These are phyloP conservation scores for Pisolithus tinctorius DNA, from an alignment of 768 basidiomycete species.

Conservation along the genomic window DNA sequence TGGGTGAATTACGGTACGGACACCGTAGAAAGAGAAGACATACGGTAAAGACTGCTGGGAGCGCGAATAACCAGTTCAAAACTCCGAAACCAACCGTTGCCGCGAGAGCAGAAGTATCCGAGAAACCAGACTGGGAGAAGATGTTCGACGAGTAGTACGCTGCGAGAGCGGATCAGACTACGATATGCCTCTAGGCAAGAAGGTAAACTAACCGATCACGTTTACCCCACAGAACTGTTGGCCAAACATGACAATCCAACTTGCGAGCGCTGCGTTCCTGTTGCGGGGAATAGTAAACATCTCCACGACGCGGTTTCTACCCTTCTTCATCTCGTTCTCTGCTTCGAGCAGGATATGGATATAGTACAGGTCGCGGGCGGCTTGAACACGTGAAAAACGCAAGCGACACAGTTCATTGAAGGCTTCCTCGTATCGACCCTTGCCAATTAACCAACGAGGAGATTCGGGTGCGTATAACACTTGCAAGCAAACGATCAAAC, in stretches of 20 bases:
- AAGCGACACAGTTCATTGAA: slow-evolving; percentile 61
- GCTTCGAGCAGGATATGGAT: slow-evolving; percentile 56
- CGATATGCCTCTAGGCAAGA: background rate
- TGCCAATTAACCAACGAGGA: slow-evolving; percentile 81
- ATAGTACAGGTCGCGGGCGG: slow-evolving; percentile 41
- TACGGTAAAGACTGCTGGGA: slow-evolving; percentile 35
- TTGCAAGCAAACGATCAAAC: slow-evolving; percentile 33
- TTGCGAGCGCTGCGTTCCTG: slow-evolving; percentile 54
- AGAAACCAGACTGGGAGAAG: slow-evolving; percentile 57
- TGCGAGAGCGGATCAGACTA: slow-evolving; percentile 12
- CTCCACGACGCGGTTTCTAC: slow-evolving; percentile 53
- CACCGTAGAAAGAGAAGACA: slow-evolving; percentile 33
- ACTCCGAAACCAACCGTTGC: slow-evolving; percentile 65
- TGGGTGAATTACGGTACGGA: slow-evolving; percentile 12
- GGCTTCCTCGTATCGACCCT: slow-evolving; percentile 64
- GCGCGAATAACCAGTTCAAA: slow-evolving; percentile 48
- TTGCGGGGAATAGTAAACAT: slow-evolving; percentile 73
- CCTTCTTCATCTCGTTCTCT: slow-evolving; percentile 52
- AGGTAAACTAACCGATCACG: slow-evolving; percentile 33
- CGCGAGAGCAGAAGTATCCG: slow-evolving; percentile 46
- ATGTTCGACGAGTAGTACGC: slow-evolving; percentile 80
- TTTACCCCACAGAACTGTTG: slow-evolving; percentile 86
- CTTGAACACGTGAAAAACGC: slow-evolving; percentile 63
- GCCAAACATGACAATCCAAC: slow-evolving; percentile 66
- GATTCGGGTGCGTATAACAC: slow-evolving; percentile 57